Percentiles rank a stretch among this genome's conserved stretches.
Conservation (phyloP, 78 protist genomes). For the Mastigamoeba balamuthi region DNA sequence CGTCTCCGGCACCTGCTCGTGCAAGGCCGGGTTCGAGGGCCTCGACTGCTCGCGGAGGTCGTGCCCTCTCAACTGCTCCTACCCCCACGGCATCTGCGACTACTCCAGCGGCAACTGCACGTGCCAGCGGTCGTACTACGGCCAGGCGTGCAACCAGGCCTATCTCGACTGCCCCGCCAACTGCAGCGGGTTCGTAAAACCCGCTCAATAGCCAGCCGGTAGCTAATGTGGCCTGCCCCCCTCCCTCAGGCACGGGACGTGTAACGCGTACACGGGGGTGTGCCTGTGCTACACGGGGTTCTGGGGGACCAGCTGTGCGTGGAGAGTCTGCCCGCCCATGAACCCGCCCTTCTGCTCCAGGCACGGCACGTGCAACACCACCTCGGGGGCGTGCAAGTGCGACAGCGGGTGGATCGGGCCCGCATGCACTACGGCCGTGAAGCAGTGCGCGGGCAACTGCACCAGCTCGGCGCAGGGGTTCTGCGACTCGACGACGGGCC, state of each 20-base stretch:
- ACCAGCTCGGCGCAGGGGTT: not conserved
- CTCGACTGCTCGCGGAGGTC: no score
- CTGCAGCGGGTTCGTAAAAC: not conserved
- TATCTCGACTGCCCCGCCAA: not conserved
- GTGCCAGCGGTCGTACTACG: not conserved
- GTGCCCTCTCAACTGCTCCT: no score
- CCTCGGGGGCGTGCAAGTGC: not conserved
- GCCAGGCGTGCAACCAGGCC: not conserved
- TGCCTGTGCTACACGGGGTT: not conserved
- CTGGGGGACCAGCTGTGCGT: not conserved
- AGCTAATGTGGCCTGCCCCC: not conserved
- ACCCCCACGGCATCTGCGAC: no score
- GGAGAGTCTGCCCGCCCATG: not conserved
- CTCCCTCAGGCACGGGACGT: not conserved
- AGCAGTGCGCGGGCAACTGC: not conserved
- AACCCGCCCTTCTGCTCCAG: constrained; percentile 2
- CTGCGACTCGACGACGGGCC: not conserved
- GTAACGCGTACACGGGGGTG: not conserved
- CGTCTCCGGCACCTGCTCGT: no score
- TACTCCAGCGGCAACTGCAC: not conserved
- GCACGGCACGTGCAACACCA: constrained; percentile 4
- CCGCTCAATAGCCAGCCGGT: no score
- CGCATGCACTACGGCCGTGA: not conserved
- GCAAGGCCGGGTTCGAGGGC: no score
- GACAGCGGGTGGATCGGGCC: constrained; percentile 1